Conservation (phyloP, 2,329 filamentous ascomycete species). For the Trichoderma atroviride region DNA sequence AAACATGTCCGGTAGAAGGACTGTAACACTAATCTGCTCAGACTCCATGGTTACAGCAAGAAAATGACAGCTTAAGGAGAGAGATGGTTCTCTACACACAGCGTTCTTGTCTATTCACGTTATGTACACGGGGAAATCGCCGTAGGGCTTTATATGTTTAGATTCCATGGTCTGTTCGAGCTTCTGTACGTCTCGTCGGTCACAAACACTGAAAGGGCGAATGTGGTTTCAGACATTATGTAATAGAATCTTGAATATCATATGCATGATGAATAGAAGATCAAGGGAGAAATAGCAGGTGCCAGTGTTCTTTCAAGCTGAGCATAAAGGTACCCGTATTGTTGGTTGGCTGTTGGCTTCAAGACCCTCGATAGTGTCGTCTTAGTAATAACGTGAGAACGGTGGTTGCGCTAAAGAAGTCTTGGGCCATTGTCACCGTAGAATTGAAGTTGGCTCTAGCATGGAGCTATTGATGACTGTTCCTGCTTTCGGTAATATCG, state of each 20-base stretch:
- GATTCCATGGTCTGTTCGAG: background rate
- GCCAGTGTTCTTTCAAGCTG: background rate
- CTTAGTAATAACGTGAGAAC: background rate
- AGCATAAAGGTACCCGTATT: background rate
- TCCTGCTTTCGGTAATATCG: background rate
- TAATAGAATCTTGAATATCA: background rate
- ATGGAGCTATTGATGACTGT: background rate
- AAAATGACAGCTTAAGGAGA: background rate
- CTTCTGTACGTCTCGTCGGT: background rate
- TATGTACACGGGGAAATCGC: background rate
- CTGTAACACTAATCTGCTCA: background rate
- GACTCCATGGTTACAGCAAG: background rate
- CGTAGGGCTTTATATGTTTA: background rate
- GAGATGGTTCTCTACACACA: too few species aligned
- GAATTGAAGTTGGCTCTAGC: background rate
- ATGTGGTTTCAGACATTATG: background rate
- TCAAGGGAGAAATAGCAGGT: background rate
- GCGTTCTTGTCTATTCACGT: too few species aligned
- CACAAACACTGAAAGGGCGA: background rate
- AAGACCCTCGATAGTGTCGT: background rate
- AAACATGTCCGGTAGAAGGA: slow-evolving; percentile 32
- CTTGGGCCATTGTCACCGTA: background rate
- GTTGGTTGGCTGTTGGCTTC: background rate
- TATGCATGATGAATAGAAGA: background rate
- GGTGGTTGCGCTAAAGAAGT: background rate